Percentiles rank a stretch among this genome's conserved stretches.
These are phyloP conservation scores for Candida nanaspora DNA, from an alignment of 805 yeast species.

Conservation along the genomic window DNA sequence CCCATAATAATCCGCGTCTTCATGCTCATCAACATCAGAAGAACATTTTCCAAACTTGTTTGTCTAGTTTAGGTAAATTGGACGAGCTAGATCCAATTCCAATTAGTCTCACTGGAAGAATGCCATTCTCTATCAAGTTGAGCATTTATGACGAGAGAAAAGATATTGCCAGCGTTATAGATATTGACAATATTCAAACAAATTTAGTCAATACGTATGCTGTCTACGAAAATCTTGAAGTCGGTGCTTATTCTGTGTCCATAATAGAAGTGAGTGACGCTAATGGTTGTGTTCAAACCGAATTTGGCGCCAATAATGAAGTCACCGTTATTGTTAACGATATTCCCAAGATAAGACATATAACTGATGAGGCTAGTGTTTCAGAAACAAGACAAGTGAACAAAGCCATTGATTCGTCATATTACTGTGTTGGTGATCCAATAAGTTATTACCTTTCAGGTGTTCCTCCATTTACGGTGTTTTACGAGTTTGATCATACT, in stretches of 20 bases:
- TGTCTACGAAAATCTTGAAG: constrained; percentile 42
- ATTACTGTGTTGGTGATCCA: constrained; percentile 91
- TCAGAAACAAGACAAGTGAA: not conserved
- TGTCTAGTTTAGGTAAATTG: constrained; percentile 16
- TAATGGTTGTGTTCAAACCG: constrained; percentile 56
- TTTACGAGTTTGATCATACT: constrained; percentile 63
- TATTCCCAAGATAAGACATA: constrained; percentile 56
- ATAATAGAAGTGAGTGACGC: constrained; percentile 56
- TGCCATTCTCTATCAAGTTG: constrained; percentile 56
- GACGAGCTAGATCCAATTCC: constrained; percentile 42
- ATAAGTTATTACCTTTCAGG: constrained; percentile 73
- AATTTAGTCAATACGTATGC: constrained; percentile 30
- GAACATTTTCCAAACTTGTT: constrained; percentile 21
- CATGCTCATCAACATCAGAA: constrained; percentile 4
- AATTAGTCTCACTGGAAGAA: constrained; percentile 46
- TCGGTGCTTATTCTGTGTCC: constrained; percentile 66
- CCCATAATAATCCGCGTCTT: constrained; percentile 1
- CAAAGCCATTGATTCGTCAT: constrained; percentile 8
- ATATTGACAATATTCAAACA: constrained; percentile 35
- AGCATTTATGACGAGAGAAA: constrained; percentile 53
- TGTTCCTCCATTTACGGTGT: constrained; percentile 68
- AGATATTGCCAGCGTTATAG: constrained; percentile 42
- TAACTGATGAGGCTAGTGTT: constrained; percentile 20
- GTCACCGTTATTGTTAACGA: constrained; percentile 60
- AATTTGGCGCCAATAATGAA: constrained; percentile 25